phyloP scores from a whole-genome alignment of 2,329 filamentous ascomycete genomes.

The Penicillium sp. region DNA sequence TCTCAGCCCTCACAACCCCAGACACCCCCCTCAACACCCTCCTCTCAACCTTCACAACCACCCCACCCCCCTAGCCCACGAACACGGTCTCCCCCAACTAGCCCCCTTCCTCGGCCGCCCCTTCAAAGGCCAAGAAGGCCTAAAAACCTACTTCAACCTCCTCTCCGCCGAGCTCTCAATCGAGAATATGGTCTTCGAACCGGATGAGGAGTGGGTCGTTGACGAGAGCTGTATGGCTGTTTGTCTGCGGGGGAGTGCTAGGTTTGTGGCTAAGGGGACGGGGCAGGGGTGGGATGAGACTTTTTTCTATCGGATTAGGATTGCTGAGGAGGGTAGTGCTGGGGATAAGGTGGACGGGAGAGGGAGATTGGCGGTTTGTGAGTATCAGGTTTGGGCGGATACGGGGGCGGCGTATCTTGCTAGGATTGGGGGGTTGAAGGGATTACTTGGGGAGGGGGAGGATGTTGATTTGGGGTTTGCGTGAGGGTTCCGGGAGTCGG shows the following conservation, averaged over 20 bases:
- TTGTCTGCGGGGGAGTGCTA: constrained; percentile 33
- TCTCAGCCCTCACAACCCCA: constrained; percentile 31
- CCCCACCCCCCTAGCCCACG: constrained; percentile 31
- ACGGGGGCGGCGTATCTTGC: constrained; percentile 45
- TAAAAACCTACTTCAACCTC: constrained; percentile 38
- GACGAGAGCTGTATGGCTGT: constrained; percentile 35
- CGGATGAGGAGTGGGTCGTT: constrained; percentile 36
- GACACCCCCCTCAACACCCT: constrained; percentile 24
- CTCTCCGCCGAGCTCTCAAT: constrained; percentile 32
- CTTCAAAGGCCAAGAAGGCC: constrained; percentile 37
- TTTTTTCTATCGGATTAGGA: constrained; percentile 39
- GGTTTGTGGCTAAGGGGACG: constrained; percentile 35
- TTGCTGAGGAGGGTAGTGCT: constrained; percentile 31
- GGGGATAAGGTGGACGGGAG: background rate
- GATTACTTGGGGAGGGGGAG: background rate
- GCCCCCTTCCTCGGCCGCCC: constrained; percentile 44
- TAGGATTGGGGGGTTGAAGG: constrained; percentile 22
- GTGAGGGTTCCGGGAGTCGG: too few species aligned
- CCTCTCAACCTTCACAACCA: constrained; percentile 36
- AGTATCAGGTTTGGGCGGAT: constrained; percentile 46
- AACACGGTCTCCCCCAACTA: constrained; percentile 41
- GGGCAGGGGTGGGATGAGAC: constrained; percentile 42
- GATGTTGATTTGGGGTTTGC: background rate
- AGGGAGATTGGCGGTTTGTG: constrained; percentile 32
- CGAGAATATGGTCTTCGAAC: constrained; percentile 38